Evolutionary conservation across 768 basidiomycete species (phyloP).

Genomic region (Lactarius tabidus): DNA sequence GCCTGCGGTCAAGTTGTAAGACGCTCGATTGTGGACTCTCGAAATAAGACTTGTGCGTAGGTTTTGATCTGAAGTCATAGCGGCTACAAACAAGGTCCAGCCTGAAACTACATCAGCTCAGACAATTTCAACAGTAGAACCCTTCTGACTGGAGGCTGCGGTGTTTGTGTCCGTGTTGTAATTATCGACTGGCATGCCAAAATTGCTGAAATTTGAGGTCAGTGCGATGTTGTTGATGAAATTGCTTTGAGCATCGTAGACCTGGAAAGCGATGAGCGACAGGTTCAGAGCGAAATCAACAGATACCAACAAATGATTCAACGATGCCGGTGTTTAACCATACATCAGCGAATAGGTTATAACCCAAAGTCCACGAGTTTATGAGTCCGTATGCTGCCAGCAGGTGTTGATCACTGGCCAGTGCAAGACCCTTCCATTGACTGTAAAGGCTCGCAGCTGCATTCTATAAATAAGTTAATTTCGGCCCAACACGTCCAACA

Average conservation of each 20-base stretch:
- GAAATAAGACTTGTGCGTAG: constrained; percentile 10
- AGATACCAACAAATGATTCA: constrained; percentile 21
- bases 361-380: constrained; percentile 52
- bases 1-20: neutral
- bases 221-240: neutral
- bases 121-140: neutral
- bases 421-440: constrained; percentile 17
- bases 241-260: constrained; percentile 11
- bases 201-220: constrained; percentile 1
- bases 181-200: constrained; percentile 19
- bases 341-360: constrained; percentile 61
- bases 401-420: constrained; percentile 8
- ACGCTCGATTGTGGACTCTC: constrained; percentile 13
- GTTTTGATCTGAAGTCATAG: neutral
- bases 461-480: constrained; percentile 4
- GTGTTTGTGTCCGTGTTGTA: neutral
- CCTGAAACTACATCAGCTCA: constrained; percentile 9
- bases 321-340: constrained; percentile 53
- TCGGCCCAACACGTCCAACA: neutral
- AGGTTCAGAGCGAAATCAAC: neutral
- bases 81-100: constrained; percentile 18
- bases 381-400: constrained; percentile 5
- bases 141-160: neutral
- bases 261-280: constrained; percentile 8
- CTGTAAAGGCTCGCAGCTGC: neutral